Percentiles rank a stretch among this genome's conserved stretches.
phyloP scores from a whole-genome alignment of 768 basidiomycete species.

The Cystoderma amianthinum region DNA sequence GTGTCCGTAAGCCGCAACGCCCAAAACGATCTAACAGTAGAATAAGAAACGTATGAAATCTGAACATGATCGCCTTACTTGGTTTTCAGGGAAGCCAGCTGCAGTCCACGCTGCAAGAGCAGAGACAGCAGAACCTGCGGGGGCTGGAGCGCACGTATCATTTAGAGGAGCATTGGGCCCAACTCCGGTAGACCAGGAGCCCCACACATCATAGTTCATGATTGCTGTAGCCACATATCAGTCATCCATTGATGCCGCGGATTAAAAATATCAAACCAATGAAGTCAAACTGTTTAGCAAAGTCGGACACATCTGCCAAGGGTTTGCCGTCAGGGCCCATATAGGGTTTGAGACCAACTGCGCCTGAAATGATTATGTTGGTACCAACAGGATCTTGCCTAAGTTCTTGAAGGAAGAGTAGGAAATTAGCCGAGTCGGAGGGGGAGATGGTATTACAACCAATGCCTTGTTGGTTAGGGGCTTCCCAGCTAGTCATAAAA shows the following conservation, averaged over 20 bases:
- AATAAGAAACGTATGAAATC: neutral
- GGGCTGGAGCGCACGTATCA: slow-evolving; percentile 54
- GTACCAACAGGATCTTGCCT: slow-evolving; percentile 43
- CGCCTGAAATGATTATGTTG: slow-evolving; percentile 50
- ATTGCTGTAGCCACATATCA: slow-evolving; percentile 28
- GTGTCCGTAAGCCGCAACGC: slow-evolving; percentile 78
- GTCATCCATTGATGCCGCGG: neutral
- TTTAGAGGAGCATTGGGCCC: slow-evolving; percentile 84
- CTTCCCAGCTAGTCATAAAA: slow-evolving; percentile 63
- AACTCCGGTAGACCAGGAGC: slow-evolving; percentile 41
- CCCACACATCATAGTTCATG: slow-evolving; percentile 58
- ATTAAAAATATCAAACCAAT: slow-evolving; percentile 19
- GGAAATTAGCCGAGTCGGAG: slow-evolving; percentile 72
- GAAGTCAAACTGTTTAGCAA: slow-evolving; percentile 55
- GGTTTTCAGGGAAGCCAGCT: slow-evolving; percentile 64
- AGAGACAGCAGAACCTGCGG: slow-evolving; percentile 62
- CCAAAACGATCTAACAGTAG: slow-evolving; percentile 36
- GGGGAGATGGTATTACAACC: slow-evolving; percentile 59
- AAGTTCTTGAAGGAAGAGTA: slow-evolving; percentile 70
- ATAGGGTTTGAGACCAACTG: slow-evolving; percentile 35
- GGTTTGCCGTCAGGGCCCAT: slow-evolving; percentile 49
- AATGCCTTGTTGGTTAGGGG: slow-evolving; percentile 61
- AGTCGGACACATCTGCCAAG: slow-evolving; percentile 60
- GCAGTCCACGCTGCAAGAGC: slow-evolving; percentile 66
- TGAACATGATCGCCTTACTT: slow-evolving; percentile 13